Evolutionary conservation across 2,329 filamentous ascomycete species (phyloP).

Genomic region (Hypoxylon sp.): DNA sequence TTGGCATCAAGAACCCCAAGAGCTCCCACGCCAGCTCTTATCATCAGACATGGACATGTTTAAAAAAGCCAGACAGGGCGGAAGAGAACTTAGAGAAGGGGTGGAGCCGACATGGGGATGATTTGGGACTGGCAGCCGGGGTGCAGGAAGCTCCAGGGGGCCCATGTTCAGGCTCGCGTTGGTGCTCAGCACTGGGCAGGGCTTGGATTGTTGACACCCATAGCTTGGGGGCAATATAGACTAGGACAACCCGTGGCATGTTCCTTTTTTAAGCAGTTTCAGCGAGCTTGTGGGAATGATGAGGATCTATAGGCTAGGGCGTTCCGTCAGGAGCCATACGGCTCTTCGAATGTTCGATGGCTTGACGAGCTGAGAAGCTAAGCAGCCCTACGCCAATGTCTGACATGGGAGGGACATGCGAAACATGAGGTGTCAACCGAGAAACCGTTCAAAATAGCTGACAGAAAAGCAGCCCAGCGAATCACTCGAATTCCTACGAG

Average conservation of each 20-base stretch:
- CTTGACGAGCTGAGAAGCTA: constrained; percentile 40
- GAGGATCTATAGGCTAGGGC: constrained; percentile 38
- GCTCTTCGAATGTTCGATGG: constrained; percentile 37
- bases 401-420: constrained; percentile 40
- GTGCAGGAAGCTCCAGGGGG: constrained; percentile 48
- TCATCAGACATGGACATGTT: constrained; percentile 45
- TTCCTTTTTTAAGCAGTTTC: constrained; percentile 44
- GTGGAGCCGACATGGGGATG: constrained; percentile 48
- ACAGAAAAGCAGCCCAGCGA: constrained; percentile 32
- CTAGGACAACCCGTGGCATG: constrained; percentile 42
- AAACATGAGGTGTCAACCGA: constrained; percentile 41
- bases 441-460: constrained; percentile 33
- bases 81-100: constrained; percentile 38
- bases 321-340: constrained; percentile 30
- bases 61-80: constrained; percentile 43
- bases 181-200: constrained; percentile 48
- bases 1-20: constrained; percentile 41
- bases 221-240: constrained; percentile 42
- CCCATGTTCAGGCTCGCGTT: constrained; percentile 47
- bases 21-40: constrained; percentile 48
- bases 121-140: constrained; percentile 49
- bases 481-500: constrained; percentile 35
- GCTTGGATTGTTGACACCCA: constrained; percentile 48
- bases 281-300: constrained; percentile 34
- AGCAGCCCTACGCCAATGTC: constrained; percentile 43